These are phyloP conservation scores for Craterostigma plantagineum DNA, from an alignment of 257 asterid species.

Conservation along the genomic window DNA sequence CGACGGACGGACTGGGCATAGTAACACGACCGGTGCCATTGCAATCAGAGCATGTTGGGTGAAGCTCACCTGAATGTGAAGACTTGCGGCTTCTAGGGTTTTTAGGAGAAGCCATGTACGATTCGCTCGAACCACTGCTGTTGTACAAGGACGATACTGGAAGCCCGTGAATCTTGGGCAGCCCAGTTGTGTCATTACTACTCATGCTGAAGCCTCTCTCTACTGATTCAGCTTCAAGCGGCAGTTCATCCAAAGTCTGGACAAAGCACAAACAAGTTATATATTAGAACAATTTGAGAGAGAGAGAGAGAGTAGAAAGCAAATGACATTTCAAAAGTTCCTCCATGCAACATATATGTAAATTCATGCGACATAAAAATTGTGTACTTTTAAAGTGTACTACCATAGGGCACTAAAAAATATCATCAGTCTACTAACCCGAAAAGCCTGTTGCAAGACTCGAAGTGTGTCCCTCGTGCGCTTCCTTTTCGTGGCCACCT, in stretches of 20 bases:
- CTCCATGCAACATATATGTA: neutral
- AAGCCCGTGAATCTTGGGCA: conserved; percentile 86
- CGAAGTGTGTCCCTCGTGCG: conserved; percentile 77
- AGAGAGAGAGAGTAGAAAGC: neutral
- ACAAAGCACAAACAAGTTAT: too few relatives aligned
- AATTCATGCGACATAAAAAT: neutral
- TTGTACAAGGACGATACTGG: conserved; percentile 57
- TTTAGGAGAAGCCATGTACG: conserved; percentile 40
- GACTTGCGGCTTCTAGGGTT: conserved; percentile 20
- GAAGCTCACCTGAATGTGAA: too few relatives aligned
- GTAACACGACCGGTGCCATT: too few relatives aligned
- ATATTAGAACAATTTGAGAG: too few relatives aligned
- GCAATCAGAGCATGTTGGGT: too few relatives aligned
- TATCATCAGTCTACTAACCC: conserved; percentile 30
- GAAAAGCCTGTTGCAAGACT: conserved; percentile 84
- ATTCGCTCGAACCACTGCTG: conserved; percentile 27
- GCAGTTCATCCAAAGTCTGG: conserved; percentile 82
- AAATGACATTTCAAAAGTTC: neutral
- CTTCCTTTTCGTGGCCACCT: conserved; percentile 72
- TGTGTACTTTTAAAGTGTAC: neutral
- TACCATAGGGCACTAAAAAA: neutral
- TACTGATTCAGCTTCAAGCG: conserved; percentile 76
- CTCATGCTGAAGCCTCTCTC: conserved; percentile 73
- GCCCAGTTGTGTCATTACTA: conserved; percentile 56
- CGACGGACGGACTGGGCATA: too few relatives aligned